Evolutionary conservation across 2,329 filamentous ascomycete species (phyloP), one percentile per base, ranked within the genome.

Genomic region (Hypoxylon sp.): DNA sequence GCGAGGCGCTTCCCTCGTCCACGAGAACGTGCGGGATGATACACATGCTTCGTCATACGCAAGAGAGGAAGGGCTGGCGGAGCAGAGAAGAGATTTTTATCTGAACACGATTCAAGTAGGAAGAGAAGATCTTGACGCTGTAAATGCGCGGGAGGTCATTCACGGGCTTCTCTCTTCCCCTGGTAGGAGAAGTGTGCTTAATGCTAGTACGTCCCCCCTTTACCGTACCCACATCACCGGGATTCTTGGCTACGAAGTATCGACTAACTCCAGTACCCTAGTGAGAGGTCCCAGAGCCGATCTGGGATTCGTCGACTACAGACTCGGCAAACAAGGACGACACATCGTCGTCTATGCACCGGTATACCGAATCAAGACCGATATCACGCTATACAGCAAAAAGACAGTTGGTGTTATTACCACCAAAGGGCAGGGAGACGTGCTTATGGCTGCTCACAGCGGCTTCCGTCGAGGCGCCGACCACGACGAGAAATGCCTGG

Each of bases 331-430:
- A 52, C 62, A 67, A 26, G 68, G 68, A 0, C 52, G 39, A 0
- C 51, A 64, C 4, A 72, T 72, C 5, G 49, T 67, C 1, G 56
- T 71, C 1, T 71, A 63, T 8, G 54, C 52, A 0, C 67, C 63
- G 3, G 41, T 71, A 0, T 13, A 64, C 1, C 57, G 66, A 0
- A 24, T 73, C 1, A 47, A 68, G 8, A 71, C 68, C 0, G 70
- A 68, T 6, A 54, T 70, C 0, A 22, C 17, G 10, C 54, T 73
- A 8, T 59, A 69, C 19, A 32, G 32, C 4, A 62, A 49, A 1
- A 74, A 74, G 32, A 73, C 71, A 0, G 63, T 72, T 11, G 72
- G 72, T 0, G 55, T 67, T 0, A 64, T 74, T 3, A 68, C 56
- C 0, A 32, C 56, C 0, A 68, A 64, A 20, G 61, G 67, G 7